phyloP scores from a whole-genome alignment of 495 filamentous ascomycete species.

The Penicillium diatomitis region DNA sequence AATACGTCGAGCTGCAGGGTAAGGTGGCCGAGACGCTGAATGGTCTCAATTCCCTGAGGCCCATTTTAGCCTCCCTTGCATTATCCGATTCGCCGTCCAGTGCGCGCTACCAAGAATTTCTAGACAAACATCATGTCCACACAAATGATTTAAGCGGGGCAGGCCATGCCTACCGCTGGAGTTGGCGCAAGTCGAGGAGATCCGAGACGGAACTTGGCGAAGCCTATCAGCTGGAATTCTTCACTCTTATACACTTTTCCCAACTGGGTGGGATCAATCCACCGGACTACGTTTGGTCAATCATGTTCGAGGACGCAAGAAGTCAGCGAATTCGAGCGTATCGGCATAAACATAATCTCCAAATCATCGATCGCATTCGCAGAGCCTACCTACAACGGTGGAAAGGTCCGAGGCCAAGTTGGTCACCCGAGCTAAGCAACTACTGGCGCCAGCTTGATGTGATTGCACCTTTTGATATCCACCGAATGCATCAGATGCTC shows the following conservation, averaged over 20 bases:
- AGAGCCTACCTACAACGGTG: constrained; percentile 4
- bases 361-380: neutral
- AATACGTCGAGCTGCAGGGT: constrained; percentile 2
- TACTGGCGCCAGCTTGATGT: constrained; percentile 26
- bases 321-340: neutral
- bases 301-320: neutral
- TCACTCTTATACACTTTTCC: too few relatives aligned
- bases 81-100: neutral
- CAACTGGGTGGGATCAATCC: neutral
- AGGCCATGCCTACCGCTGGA: neutral
- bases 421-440: constrained; percentile 8
- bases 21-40: neutral
- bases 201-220: neutral
- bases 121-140: neutral
- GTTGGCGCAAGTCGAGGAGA: neutral
- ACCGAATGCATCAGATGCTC: neutral
- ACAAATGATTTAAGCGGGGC: neutral
- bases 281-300: neutral
- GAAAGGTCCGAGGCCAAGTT: constrained; percentile 1
- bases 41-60: neutral
- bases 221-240: neutral
- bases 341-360: neutral
- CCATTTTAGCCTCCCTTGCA: neutral
- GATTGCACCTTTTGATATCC: constrained; percentile 14
- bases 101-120: neutral